A percentile compares a stretch with the other conserved stretches of the same genome.
Conservation (phyloP, 2,329 filamentous ascomycete species). For the Decorospora gaudefroyi region DNA sequence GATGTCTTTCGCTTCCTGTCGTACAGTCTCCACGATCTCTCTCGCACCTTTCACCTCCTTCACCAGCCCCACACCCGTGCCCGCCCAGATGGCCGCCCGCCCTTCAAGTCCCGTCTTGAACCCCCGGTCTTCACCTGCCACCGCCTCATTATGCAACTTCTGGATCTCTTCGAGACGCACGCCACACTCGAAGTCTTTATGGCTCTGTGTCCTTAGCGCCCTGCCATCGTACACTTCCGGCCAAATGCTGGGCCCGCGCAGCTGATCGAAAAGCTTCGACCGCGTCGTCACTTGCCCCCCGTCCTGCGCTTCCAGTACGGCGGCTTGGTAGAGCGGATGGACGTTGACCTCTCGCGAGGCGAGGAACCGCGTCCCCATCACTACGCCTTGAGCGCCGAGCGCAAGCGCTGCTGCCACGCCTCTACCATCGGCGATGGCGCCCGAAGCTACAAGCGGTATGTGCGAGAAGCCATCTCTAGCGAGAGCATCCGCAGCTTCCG, state of each 20-base stretch:
- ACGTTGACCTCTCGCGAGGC: slow-evolving; percentile 56
- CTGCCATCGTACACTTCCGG: slow-evolving; percentile 62
- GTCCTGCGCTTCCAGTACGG: slow-evolving; percentile 54
- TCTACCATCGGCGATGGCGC: slow-evolving; percentile 64
- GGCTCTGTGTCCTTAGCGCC: slow-evolving; percentile 60
- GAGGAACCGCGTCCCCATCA: slow-evolving; percentile 68
- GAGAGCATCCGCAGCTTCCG: slow-evolving; percentile 60
- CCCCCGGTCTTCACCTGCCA: slow-evolving; percentile 54
- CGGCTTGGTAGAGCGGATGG: slow-evolving; percentile 52
- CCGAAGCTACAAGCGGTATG: slow-evolving; percentile 58
- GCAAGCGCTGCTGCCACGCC: slow-evolving; percentile 62
- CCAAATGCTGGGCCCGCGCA: slow-evolving; percentile 63
- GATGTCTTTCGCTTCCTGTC: slow-evolving; percentile 45
- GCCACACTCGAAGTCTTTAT: slow-evolving; percentile 45
- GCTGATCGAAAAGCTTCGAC: slow-evolving; percentile 57
- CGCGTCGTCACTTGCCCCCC: slow-evolving; percentile 57
- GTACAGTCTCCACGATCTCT: slow-evolving; percentile 55
- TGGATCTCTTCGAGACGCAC: slow-evolving; percentile 52
- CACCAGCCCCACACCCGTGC: slow-evolving; percentile 64
- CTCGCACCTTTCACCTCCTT: slow-evolving; percentile 55
- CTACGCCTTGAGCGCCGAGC: slow-evolving; percentile 59
- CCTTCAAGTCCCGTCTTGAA: slow-evolving; percentile 57
- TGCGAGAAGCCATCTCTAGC: slow-evolving; percentile 29
- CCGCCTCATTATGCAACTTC: slow-evolving; percentile 52
- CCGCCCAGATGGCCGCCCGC: slow-evolving; percentile 62